Evolutionary conservation across 1,139 yeast genomes (phyloP), one percentile per base, ranked within the genome.

Genomic region (Yamadazyma oceani): DNA sequence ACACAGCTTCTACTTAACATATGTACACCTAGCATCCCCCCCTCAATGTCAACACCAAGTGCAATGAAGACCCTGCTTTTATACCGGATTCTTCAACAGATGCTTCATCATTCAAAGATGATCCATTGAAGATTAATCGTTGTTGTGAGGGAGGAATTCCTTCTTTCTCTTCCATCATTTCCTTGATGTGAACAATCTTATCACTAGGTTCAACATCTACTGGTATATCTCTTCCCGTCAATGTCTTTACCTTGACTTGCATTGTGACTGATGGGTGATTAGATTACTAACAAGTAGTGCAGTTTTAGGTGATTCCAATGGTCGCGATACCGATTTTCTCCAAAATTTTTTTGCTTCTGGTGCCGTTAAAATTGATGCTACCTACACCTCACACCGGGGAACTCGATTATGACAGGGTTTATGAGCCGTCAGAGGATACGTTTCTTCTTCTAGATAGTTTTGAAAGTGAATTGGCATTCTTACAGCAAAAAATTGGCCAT

Each of bases 131-230:
- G 55, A 92, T 85, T 49, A 92, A 77, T 51, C 96, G 76, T 61
- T 92, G 98, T 63, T 92, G 98, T 23, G 88, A 81, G 15, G 98
- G 97, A 4, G 97, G 97, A 42, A 92, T 92, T 3, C 98, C 98
- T 60, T 92, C 98, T 57, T 89, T 87, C 57, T 92, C 97, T 62
- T 92, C 97, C 70, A 92, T 81, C 62, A 86, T 78, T 60, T 92
- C 97, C 64, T 92, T 92, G 65, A 92, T 82, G 37, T 87, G 79
- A 49, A 82, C 78, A 44, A 90, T 83, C 56, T 75, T 80, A 55
- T 88, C 95, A 8, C 76, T 60, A 35, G 88, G 82, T 51, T 85
- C 92, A 35, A 88, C 79, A 50, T 85, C 90, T 41, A 88, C 80
- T 43, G 86, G 80, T 56, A 87, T 87, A 78, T 83, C 88, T 68